Base-by-base conservation (phyloP, 306 rosid species). In the Datisca glomerata region DNA sequence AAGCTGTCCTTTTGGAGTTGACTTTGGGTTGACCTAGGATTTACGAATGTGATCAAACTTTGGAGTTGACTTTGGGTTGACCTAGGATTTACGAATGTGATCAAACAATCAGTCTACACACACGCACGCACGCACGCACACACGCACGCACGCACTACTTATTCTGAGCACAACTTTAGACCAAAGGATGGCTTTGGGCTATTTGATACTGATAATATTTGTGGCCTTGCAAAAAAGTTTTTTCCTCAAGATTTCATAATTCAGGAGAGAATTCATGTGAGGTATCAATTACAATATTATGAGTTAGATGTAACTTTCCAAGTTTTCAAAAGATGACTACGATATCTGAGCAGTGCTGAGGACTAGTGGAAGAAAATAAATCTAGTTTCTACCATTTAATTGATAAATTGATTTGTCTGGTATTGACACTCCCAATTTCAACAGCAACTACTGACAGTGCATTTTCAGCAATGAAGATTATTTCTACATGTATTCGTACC, bases 201-300 rank as follows among this genome's bases (percentile, higher is more conserved):
- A 15, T 40, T 40, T 9, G 19, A 18, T 19, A 40, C 8, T 8
- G 23, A 18, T 40, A 7, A 4, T 40, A 40, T 40, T 8, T 40
- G 23, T 1, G 9, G 0, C 20, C 44, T 40, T 40, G 44, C 24
- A 17, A 5, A 18, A 7, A 40, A 40, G 23, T 40, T 40, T 8
- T 40, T 17, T 17, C 44, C 44, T 10, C 24, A 40, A 40, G 44
- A 40, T 40, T 40, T 40, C 24, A 15, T 10, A 24, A 7, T 40
- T 18, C 11, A 40, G 12, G 18, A 18, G 10, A 17, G 44, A n/a
- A n/a, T n/a, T n/a, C n/a, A n/a, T n/a, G n/a, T n/a, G n/a, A n/a
- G n/a, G n/a, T n/a, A n/a, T n/a, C 12, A 40, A 40, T 40, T 15
- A n/a, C 1, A 7, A 18, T 40, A 17, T 18, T 18, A 40, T 40